Evolutionary conservation across 257 asterid genomes (phyloP).

Genomic region (Forsythia suspensa): DNA sequence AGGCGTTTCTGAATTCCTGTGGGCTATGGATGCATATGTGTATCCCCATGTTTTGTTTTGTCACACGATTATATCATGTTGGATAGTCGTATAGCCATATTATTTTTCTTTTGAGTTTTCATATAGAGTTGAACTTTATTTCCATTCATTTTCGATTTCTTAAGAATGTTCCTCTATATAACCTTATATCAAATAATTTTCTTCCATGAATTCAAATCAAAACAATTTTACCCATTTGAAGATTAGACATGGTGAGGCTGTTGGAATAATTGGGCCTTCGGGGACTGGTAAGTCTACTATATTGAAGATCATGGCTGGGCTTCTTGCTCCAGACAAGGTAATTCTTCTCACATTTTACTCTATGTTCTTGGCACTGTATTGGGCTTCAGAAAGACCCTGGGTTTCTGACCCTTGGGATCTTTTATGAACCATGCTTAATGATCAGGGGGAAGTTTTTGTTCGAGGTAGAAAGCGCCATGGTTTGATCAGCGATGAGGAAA

Average conservation of each 20-base stretch:
- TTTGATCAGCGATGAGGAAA: conserved; percentile 90
- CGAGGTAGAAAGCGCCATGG: conserved; percentile 86
- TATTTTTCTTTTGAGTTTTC: background rate
- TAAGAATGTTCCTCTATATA: background rate
- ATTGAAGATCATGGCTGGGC: conserved; percentile 96
- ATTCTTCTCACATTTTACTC: conserved; percentile 16
- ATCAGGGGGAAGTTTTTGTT: conserved; percentile 89
- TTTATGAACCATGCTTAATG: conserved; percentile 25
- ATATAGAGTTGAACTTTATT: too few relatives aligned
- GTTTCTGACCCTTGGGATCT: conserved; percentile 15
- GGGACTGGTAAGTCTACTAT: conserved; percentile 98
- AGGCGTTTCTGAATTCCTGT: too few relatives aligned
- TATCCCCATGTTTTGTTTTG: too few relatives aligned
- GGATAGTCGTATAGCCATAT: too few relatives aligned
- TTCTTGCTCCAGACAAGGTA: conserved; percentile 98
- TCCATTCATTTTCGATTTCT: background rate
- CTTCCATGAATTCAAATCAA: conserved; percentile 12
- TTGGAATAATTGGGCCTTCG: conserved; percentile 98
- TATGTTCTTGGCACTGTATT: background rate
- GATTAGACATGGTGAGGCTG: conserved; percentile 99
- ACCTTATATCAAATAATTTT: conserved; percentile 3
- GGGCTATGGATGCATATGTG: too few relatives aligned
- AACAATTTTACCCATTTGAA: conserved; percentile 33
- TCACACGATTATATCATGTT: background rate
- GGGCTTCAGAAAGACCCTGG: conserved; percentile 14